These are phyloP conservation scores for Fusarium sp. DNA, from an alignment of 2,329 filamentous ascomycete genomes.

Conservation along the genomic window DNA sequence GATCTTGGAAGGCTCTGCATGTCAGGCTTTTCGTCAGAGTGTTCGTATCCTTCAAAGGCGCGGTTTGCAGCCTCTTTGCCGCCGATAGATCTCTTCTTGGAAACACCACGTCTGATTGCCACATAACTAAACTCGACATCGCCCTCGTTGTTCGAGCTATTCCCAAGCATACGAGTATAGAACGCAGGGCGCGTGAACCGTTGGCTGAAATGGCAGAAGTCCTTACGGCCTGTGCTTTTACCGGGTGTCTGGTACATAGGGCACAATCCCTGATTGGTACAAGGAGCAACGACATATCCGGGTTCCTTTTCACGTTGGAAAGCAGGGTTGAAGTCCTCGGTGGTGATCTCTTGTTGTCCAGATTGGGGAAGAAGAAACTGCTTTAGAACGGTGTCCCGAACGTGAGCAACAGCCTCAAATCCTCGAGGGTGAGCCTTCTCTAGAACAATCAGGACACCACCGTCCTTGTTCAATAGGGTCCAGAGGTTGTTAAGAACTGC, in stretches of 20 bases:
- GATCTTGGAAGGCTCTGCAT: conserved; percentile 81
- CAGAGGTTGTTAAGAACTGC: conserved; percentile 89
- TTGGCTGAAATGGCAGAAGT: conserved; percentile 92
- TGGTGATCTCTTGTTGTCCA: conserved; percentile 52
- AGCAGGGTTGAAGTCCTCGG: conserved; percentile 58
- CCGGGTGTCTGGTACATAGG: conserved; percentile 88
- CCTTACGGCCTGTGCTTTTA: conserved; percentile 79
- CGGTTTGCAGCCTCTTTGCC: conserved; percentile 69
- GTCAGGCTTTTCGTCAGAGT: conserved; percentile 60
- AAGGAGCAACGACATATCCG: conserved; percentile 78
- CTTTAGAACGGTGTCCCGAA: conserved; percentile 82
- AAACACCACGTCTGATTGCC: conserved; percentile 81
- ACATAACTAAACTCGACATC: conserved; percentile 93
- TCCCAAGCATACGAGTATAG: conserved; percentile 80
- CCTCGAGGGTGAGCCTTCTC: conserved; percentile 94
- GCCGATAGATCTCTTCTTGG: conserved; percentile 55
- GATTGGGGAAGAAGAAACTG: conserved; percentile 73
- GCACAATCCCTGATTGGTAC: conserved; percentile 89
- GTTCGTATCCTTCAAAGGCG: conserved; percentile 81
- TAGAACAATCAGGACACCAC: conserved; percentile 86
- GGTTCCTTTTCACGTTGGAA: conserved; percentile 64
- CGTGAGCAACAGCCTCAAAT: conserved; percentile 91
- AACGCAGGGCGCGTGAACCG: conserved; percentile 87
- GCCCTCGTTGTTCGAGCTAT: conserved; percentile 82
- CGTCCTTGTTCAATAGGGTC: conserved; percentile 84